Conservation (phyloP, 1,139 yeast genomes). For the Nakaseomyces sp. region DNA sequence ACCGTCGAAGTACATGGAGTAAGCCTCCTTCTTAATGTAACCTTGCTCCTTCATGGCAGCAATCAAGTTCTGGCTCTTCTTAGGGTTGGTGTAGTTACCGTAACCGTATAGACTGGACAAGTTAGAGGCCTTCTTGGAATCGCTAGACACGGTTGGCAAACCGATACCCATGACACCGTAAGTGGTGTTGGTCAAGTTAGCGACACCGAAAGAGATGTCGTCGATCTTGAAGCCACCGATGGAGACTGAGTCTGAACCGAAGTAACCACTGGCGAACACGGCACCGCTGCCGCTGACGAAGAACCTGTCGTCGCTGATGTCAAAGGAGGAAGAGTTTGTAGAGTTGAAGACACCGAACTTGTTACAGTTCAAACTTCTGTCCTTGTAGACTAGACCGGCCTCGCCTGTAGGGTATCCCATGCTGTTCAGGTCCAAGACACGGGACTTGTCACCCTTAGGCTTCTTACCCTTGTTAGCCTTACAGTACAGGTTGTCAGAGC, state of each 20-base stretch:
- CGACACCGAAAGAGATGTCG: constrained; percentile 2
- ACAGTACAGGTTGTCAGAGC: constrained; percentile 22
- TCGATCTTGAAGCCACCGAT: constrained; percentile 1
- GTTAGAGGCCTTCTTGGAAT: not conserved
- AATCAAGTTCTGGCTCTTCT: constrained; percentile 39
- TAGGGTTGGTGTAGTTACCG: constrained; percentile 39
- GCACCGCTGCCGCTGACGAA: not conserved
- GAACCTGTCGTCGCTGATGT: not conserved
- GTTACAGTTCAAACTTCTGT: not conserved
- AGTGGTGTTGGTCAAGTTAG: not conserved
- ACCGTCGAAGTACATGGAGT: constrained; percentile 44
- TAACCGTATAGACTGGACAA: not conserved
- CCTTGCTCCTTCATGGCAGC: constrained; percentile 1
- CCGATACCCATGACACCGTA: constrained; percentile 5
- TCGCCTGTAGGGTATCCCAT: not conserved
- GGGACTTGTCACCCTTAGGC: not conserved
- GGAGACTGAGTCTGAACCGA: constrained; percentile 4
- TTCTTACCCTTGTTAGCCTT: constrained; percentile 11
- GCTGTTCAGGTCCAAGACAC: not conserved
- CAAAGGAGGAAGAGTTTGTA: constrained; percentile 2
- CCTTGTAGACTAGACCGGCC: not conserved
- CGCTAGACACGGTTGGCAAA: not conserved
- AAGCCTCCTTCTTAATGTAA: constrained; percentile 41
- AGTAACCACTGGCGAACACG: constrained; percentile 1
- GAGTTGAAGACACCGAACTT: constrained; percentile 4